Percentiles rank a stretch among this genome's conserved stretches.
Conservation (phyloP, 2,329 filamentous ascomycete genomes). For the Ophiostoma montium region DNA sequence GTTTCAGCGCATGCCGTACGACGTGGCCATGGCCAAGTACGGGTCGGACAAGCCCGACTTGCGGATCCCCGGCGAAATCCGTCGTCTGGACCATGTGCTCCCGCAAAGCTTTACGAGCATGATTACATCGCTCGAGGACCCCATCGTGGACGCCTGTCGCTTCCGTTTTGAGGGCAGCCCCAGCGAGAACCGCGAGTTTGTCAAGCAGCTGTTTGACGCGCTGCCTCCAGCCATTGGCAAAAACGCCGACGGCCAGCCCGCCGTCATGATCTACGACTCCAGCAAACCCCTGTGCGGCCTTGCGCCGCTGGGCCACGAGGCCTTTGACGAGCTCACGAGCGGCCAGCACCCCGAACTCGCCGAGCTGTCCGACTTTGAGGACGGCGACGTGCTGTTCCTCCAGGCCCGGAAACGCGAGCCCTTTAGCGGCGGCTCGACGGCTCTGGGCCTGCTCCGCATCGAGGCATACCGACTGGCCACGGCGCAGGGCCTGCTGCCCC, state of each 20-base stretch:
- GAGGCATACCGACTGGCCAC: conserved; percentile 57
- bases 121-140: conserved; percentile 54
- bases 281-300: conserved; percentile 63
- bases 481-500: conserved; percentile 40
- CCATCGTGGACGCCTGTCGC: conserved; percentile 62
- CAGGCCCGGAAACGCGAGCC: conserved; percentile 59
- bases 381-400: conserved; percentile 68
- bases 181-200: conserved; percentile 42
- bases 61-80: conserved; percentile 53
- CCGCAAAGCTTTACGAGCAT: conserved; percentile 54
- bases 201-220: conserved; percentile 50
- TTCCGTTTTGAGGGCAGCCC: conserved; percentile 43
- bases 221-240: conserved; percentile 44
- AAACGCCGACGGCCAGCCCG: conserved; percentile 66
- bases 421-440: conserved; percentile 57
- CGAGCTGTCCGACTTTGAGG: conserved; percentile 29
- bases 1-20: conserved; percentile 54
- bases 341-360: conserved; percentile 18
- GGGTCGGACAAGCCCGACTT: conserved; percentile 90
- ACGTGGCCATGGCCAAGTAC: conserved; percentile 63
- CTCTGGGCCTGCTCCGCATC: conserved; percentile 57
- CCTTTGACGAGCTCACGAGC: conserved; percentile 35
- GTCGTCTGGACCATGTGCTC: conserved; percentile 47
- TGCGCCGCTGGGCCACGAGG: conserved; percentile 62
- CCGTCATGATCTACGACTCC: conserved; percentile 61